Conservation (phyloP, 305 asterid genomes). For the Fraxinus platypoda region DNA sequence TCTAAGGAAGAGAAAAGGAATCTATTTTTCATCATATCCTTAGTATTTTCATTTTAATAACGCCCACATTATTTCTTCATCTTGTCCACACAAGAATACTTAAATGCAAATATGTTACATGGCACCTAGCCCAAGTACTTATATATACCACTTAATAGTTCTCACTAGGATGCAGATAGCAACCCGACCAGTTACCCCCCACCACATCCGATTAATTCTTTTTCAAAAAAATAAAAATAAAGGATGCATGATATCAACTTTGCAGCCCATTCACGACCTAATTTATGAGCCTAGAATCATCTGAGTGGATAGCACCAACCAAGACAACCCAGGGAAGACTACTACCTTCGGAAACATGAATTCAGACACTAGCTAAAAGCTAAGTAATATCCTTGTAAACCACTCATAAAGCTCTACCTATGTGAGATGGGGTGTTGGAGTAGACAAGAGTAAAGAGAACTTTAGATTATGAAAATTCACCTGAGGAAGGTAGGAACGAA, state of each 20-base stretch:
- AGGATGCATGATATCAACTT: not conserved
- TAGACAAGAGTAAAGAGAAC: not conserved
- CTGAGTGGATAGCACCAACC: not conserved
- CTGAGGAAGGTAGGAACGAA: not conserved
- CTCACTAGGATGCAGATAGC: not conserved
- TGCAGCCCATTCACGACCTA: not conserved
- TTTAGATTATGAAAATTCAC: not conserved
- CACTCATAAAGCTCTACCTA: not conserved
- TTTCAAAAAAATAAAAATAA: not conserved
- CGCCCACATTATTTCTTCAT: not conserved
- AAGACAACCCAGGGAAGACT: not conserved
- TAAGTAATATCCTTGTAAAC: not conserved
- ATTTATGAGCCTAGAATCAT: not conserved
- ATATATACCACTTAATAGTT: not conserved
- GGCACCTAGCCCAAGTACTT: not conserved
- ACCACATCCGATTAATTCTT: not conserved
- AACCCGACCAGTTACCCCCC: not conserved
- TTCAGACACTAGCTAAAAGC: not conserved
- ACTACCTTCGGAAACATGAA: not conserved
- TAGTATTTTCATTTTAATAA: not conserved
- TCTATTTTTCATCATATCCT: not conserved
- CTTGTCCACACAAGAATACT: not conserved
- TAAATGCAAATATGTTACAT: not conserved
- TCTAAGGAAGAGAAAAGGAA: not conserved
- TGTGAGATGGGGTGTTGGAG: not conserved